These are phyloP conservation scores for Aspergillus sp. DNA, from an alignment of 2,329 filamentous ascomycete genomes.

Conservation along the genomic window DNA sequence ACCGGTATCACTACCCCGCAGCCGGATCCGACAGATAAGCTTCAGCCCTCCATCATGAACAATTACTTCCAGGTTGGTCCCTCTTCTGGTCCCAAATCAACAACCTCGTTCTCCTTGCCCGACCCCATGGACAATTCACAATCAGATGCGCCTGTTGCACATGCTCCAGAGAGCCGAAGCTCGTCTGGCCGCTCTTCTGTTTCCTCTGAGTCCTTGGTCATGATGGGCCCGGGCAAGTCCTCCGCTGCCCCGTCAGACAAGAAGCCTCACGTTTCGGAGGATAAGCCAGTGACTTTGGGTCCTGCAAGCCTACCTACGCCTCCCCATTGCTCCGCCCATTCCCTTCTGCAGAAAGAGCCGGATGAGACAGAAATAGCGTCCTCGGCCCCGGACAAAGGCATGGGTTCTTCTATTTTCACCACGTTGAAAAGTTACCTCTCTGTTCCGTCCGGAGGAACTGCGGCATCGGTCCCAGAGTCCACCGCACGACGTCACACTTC, in stretches of 20 bases:
- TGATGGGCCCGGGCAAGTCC: constrained; percentile 32
- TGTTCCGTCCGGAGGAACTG: constrained; percentile 17
- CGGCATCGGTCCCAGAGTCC: constrained; percentile 25
- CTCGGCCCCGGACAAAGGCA: constrained; percentile 31
- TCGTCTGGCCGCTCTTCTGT: constrained; percentile 19
- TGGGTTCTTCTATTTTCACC: constrained; percentile 35
- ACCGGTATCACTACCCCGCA: constrained; percentile 89
- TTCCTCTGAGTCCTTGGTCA: constrained; percentile 37
- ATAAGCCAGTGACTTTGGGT: constrained; percentile 23
- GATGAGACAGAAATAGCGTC: constrained; percentile 36
- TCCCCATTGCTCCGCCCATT: constrained; percentile 38
- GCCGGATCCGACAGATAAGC: constrained; percentile 89
- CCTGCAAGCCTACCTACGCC: constrained; percentile 37
- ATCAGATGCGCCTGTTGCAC: constrained; percentile 18
- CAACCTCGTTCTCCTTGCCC: constrained; percentile 32
- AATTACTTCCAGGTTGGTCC: constrained; percentile 99
- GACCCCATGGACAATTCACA: constrained; percentile 20
- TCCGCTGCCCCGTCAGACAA: constrained; percentile 20
- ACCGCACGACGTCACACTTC: constrained; percentile 40
- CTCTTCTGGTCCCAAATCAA: constrained; percentile 64
- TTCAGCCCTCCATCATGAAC: constrained; percentile 86
- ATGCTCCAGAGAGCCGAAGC: constrained; percentile 18
- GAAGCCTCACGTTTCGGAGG: constrained; percentile 17
- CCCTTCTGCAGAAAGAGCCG: constrained; percentile 38
- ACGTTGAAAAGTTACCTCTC: constrained; percentile 41